Evolutionary conservation across 2,329 filamentous ascomycete genomes (phyloP).

Genomic region (Domatiomyces catenatus): DNA sequence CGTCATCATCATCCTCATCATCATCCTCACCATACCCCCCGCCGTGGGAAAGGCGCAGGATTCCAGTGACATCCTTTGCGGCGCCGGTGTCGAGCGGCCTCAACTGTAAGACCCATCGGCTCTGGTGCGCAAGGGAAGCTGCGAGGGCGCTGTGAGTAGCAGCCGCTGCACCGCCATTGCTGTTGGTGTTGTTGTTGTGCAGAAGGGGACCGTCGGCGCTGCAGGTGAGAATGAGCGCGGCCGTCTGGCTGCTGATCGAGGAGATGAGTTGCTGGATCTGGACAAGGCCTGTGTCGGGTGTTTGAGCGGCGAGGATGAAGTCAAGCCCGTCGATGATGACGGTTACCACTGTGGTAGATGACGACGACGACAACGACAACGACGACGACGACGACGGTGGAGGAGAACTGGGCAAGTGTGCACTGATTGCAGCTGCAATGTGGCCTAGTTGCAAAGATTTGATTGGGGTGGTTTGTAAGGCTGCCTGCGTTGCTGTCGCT

Average conservation of each 20-base stretch:
- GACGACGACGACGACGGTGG: constrained; percentile 5
- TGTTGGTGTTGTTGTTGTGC: constrained; percentile 24
- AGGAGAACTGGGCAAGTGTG: background rate
- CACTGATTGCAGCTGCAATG: background rate
- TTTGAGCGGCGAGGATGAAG: constrained; percentile 14
- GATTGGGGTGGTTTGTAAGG: background rate
- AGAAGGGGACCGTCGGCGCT: constrained; percentile 62
- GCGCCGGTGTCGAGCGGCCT: constrained; percentile 70
- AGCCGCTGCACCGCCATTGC: constrained; percentile 35
- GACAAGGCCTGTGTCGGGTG: constrained; percentile 3
- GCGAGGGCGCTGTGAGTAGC: constrained; percentile 57
- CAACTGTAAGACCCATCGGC: constrained; percentile 54
- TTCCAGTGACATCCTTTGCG: constrained; percentile 82
- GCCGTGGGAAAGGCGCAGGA: constrained; percentile 58
- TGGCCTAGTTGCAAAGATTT: background rate
- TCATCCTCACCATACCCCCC: constrained; percentile 24
- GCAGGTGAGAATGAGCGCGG: constrained; percentile 47
- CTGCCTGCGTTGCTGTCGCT: constrained; percentile 1
- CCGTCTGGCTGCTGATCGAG: constrained; percentile 4
- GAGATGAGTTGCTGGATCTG: constrained; percentile 8
- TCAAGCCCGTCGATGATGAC: constrained; percentile 15
- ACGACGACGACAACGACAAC: constrained; percentile 8
- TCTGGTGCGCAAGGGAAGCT: constrained; percentile 58
- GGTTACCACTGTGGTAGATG: constrained; percentile 3
- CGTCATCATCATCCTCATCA: constrained; percentile 18